These are phyloP conservation scores for Periconia digitata DNA, from an alignment of 2,329 filamentous ascomycete genomes.

Conservation along the genomic window DNA sequence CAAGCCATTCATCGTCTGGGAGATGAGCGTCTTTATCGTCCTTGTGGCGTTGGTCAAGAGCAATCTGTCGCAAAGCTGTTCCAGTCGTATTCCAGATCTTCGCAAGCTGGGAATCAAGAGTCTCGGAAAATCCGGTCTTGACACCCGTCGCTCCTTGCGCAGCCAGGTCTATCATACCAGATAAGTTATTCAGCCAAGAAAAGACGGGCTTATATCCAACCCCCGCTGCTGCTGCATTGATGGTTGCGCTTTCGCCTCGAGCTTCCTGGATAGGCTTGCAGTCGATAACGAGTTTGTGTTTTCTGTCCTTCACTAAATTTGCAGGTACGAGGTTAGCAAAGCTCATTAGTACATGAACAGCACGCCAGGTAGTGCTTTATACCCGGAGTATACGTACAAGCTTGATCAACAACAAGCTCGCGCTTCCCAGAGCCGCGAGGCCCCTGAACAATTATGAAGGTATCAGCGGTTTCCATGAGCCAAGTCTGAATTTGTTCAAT, in stretches of 20 bases:
- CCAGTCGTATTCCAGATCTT: conserved; percentile 89
- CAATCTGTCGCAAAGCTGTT: conserved; percentile 75
- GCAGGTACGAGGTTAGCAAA: too few relatives aligned
- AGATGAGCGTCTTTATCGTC: conserved; percentile 72
- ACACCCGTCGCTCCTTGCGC: conserved; percentile 92
- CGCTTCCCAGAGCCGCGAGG: conserved; percentile 89
- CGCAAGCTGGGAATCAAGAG: conserved; percentile 80
- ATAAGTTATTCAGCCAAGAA: conserved; percentile 94
- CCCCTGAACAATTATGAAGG: conserved; percentile 91
- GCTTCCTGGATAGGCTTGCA: conserved; percentile 93
- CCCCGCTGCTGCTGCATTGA: conserved; percentile 75
- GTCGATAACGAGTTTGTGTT: conserved; percentile 81
- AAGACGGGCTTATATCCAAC: conserved; percentile 94
- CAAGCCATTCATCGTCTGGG: conserved; percentile 82
- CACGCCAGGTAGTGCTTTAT: too few relatives aligned
- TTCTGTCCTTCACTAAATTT: conserved; percentile 73
- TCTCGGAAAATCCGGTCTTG: conserved; percentile 93
- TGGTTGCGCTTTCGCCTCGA: conserved; percentile 81
- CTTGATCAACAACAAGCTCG: conserved; percentile 83
- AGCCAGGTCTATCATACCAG: conserved; percentile 87
- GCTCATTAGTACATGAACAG: too few relatives aligned
- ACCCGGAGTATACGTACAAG: too few relatives aligned
- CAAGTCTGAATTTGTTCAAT: conserved; percentile 82
- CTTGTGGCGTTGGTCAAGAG: conserved; percentile 68
- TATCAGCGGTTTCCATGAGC: conserved; percentile 85